Evolutionary conservation across 2,329 filamentous ascomycete genomes (phyloP).

Genomic region (Colletotrichum liriopes): DNA sequence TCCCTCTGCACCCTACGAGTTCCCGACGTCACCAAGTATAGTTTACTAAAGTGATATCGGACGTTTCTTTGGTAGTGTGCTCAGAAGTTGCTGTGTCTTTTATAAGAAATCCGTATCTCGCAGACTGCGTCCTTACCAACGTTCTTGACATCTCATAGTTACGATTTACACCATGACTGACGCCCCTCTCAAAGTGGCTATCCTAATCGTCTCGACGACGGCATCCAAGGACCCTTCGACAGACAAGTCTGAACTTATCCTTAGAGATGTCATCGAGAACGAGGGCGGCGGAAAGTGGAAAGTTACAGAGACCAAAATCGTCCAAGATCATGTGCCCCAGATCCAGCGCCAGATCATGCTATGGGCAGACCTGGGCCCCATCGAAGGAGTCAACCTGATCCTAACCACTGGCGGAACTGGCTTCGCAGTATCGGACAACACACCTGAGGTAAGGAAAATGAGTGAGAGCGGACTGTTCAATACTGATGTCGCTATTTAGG

Average conservation of each 20-base stretch:
- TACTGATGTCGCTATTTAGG: slow-evolving; percentile 62
- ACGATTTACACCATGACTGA: slow-evolving; percentile 53
- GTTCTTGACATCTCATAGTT: not conserved
- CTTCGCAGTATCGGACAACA: slow-evolving; percentile 87
- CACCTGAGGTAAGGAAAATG: slow-evolving; percentile 79
- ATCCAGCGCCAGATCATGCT: slow-evolving; percentile 82
- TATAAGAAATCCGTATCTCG: not conserved
- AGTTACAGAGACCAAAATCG: slow-evolving; percentile 79
- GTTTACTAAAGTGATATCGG: not conserved
- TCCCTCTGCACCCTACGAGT: slow-evolving; percentile 11
- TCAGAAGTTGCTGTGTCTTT: not conserved
- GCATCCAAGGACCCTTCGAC: slow-evolving; percentile 84
- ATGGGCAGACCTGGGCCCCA: slow-evolving; percentile 78
- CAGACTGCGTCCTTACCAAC: too few species aligned
- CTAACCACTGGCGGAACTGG: slow-evolving; percentile 94
- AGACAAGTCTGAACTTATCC: slow-evolving; percentile 78
- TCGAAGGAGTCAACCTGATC: slow-evolving; percentile 79
- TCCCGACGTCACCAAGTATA: slow-evolving; percentile 35
- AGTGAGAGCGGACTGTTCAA: not conserved
- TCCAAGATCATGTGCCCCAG: slow-evolving; percentile 80
- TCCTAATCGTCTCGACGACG: slow-evolving; percentile 93
- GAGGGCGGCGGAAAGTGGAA: slow-evolving; percentile 82
- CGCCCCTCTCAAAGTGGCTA: slow-evolving; percentile 75
- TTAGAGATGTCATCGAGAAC: slow-evolving; percentile 78
- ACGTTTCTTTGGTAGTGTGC: not conserved